Conservation (phyloP, 2,329 filamentous ascomycete species). For the Aspergillus sp. region DNA sequence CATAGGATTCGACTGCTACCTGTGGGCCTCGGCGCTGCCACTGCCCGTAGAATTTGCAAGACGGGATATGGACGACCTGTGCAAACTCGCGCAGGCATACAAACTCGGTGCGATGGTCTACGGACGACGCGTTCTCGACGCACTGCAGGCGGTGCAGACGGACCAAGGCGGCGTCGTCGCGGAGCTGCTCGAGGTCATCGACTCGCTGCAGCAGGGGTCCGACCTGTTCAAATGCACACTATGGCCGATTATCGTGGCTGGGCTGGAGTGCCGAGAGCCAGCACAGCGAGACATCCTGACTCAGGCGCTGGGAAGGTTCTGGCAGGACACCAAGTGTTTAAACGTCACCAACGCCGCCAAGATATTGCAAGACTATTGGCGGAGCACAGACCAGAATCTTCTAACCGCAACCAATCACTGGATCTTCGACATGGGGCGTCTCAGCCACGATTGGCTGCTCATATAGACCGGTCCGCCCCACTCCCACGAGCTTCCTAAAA, state of each 20-base stretch:
- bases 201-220: slow-evolving; percentile 1
- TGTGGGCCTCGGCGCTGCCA: slow-evolving; percentile 26
- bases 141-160: slow-evolving; percentile 13
- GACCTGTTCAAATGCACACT: slow-evolving; percentile 24
- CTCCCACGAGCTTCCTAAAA: slow-evolving; percentile 25
- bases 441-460: slow-evolving; percentile 16
- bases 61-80: slow-evolving; percentile 23
- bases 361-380: slow-evolving; percentile 19
- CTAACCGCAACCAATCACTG: background rate
- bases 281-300: slow-evolving; percentile 6
- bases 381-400: background rate
- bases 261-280: slow-evolving; percentile 16
- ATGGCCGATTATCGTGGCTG: slow-evolving; percentile 22
- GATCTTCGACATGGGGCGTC: slow-evolving; percentile 11
- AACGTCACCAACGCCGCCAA: slow-evolving; percentile 22
- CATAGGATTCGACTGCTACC: slow-evolving; percentile 25
- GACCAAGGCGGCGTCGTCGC: background rate
- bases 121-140: slow-evolving; percentile 31
- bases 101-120: slow-evolving; percentile 32
- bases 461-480: slow-evolving; percentile 18
- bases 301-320: slow-evolving; percentile 14
- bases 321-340: slow-evolving; percentile 20
- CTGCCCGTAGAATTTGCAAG: slow-evolving; percentile 5
- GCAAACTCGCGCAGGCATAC: slow-evolving; percentile 28
- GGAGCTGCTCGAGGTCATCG: slow-evolving; percentile 10